Evolutionary conservation across 2,329 filamentous ascomycete genomes (phyloP).

Genomic region (Cadophora malorum): DNA sequence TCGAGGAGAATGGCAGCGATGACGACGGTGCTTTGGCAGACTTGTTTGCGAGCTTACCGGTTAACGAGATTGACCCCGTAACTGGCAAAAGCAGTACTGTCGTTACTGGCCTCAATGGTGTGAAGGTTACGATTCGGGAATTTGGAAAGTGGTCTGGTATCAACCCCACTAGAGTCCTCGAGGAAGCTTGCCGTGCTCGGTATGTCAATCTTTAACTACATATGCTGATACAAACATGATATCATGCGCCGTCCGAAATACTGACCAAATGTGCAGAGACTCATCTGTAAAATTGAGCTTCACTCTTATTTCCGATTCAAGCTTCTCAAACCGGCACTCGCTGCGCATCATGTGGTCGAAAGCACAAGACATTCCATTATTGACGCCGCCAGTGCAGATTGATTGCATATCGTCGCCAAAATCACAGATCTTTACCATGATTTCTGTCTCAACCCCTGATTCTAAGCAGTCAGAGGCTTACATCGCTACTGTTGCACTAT

Average conservation of each 20-base stretch:
- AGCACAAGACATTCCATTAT: slow-evolving; percentile 60
- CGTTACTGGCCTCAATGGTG: slow-evolving; percentile 58
- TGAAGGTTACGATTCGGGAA: slow-evolving; percentile 71
- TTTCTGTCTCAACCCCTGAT: slow-evolving; percentile 74
- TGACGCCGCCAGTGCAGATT: slow-evolving; percentile 44
- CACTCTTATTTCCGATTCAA: slow-evolving; percentile 72
- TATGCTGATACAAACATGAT: not conserved
- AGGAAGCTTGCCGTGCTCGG: slow-evolving; percentile 88
- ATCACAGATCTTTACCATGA: slow-evolving; percentile 75
- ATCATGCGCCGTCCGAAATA: slow-evolving; percentile 20
- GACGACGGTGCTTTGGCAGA: slow-evolving; percentile 61
- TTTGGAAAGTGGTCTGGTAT: slow-evolving; percentile 86
- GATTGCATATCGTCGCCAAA: slow-evolving; percentile 49
- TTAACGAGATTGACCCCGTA: slow-evolving; percentile 62
- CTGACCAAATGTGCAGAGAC: slow-evolving; percentile 59
- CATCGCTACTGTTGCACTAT: slow-evolving; percentile 81
- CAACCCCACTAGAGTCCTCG: slow-evolving; percentile 75
- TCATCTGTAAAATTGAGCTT: slow-evolving; percentile 70
- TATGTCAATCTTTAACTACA: slow-evolving; percentile 45
- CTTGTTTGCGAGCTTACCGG: slow-evolving; percentile 66
- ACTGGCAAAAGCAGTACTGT: slow-evolving; percentile 65
- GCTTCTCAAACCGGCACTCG: slow-evolving; percentile 78
- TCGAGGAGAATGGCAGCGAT: slow-evolving; percentile 58
- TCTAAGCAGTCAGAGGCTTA: slow-evolving; percentile 85
- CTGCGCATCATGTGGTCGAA: slow-evolving; percentile 82